phyloP scores from a whole-genome alignment of 2,329 filamentous ascomycete species.

The Pseudogymnoascus sp. region DNA sequence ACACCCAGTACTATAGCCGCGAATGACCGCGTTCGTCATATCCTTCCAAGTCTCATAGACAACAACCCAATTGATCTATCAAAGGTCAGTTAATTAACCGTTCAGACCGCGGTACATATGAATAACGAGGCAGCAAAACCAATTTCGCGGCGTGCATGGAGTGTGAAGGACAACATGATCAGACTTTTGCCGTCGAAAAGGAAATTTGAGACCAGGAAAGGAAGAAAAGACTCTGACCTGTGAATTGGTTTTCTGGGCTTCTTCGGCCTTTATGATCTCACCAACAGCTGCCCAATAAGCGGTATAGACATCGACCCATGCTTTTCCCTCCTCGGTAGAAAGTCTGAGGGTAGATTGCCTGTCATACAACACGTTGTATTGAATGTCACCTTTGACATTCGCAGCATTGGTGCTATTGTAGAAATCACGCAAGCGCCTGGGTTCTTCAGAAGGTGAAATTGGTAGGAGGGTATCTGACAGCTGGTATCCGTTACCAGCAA shows the following conservation, averaged over 20 bases:
- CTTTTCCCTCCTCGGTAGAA: conserved; percentile 53
- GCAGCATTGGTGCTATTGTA: conserved; percentile 61
- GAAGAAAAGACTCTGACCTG: conserved; percentile 19
- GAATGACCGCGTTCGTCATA: conserved; percentile 64
- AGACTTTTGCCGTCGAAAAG: neutral
- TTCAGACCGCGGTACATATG: neutral
- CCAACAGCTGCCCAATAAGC: conserved; percentile 77
- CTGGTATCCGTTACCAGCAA: conserved; percentile 56
- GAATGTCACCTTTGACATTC: conserved; percentile 54
- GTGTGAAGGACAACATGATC: neutral
- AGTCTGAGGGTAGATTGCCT: conserved; percentile 30
- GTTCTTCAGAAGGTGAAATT: conserved; percentile 51
- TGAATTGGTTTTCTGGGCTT: conserved; percentile 31
- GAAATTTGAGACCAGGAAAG: neutral
- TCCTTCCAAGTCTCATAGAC: conserved; percentile 89
- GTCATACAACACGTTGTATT: conserved; percentile 60
- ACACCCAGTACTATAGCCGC: conserved; percentile 67
- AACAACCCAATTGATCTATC: conserved; percentile 48
- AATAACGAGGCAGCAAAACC: too few species aligned
- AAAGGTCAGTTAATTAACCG: neutral
- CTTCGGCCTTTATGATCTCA: conserved; percentile 60
- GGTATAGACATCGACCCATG: conserved; percentile 82
- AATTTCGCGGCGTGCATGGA: neutral
- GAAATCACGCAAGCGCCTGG: conserved; percentile 60
- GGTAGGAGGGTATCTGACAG: conserved; percentile 72